Base-by-base conservation (phyloP, 164 flowering plant species). In the Aristolochia contorta region DNA sequence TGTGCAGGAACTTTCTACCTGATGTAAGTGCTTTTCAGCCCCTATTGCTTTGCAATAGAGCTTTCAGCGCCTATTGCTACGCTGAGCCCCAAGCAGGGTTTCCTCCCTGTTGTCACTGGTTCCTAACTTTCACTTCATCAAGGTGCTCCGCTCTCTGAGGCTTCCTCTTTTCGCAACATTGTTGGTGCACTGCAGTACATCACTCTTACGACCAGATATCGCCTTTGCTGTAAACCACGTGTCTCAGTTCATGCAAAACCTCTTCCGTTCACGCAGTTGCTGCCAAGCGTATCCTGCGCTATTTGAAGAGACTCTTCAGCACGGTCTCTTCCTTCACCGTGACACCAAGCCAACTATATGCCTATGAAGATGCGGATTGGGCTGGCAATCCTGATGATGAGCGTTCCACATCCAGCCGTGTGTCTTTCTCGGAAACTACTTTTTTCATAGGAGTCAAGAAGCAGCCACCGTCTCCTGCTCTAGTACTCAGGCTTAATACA, bases 131-230 rank as follows among this genome's bases (percentile, higher is more conserved):
- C 33, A 32, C 33, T 32, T 32, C 33, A 32, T 32, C 33, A 32
- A 32, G 33, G 33, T 32, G 33, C 33, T 3, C 4, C 3, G 33
- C 33, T 32, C 33, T 32, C 33, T 32, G 33, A 32, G 7, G 33
- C 33, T 32, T 32, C 33, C 33, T 32, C 50, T 47, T 47, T 14
- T 18, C 50, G 50, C 16, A 47, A 13, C 19, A 14, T 47, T 14
- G 50, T 47, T 47, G 50, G 50, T 14, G 50, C 50, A 47, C 50
- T 47, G 50, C 50, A 47, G 19, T 47, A 47, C 50, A 14, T 47
- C 16, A 47, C 50, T 18, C 19, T 47, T 14, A 47, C 50, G 50
- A 47, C 50, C 50, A 18, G 50, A 47, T 18, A 47, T 47, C 50
- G 16, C 50, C 50, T 47, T 14, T 18, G 50, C 50, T 47, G 50